phyloP scores from a whole-genome alignment of 73 alveolate genomes.

The Paramecium bursaria region DNA sequence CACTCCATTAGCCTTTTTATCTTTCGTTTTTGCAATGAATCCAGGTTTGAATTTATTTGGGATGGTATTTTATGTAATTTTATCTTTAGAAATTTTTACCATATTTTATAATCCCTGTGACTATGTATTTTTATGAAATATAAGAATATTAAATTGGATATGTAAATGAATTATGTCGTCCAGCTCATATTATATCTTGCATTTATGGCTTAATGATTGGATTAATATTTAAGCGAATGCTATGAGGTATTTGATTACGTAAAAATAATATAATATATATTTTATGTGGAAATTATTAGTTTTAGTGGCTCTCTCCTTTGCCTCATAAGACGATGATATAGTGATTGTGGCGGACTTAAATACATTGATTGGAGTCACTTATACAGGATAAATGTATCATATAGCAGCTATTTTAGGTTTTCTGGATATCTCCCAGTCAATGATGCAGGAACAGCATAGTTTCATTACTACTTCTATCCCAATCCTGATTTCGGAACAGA shows the following conservation, averaged over 20 bases:
- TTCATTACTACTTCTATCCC: constrained; percentile 27
- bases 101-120: constrained; percentile 57
- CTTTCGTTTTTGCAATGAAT: constrained; percentile 37
- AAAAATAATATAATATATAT: too few species aligned
- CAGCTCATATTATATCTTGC: constrained; percentile 60
- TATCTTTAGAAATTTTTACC: constrained; percentile 50
- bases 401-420: neutral
- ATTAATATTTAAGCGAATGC: constrained; percentile 60
- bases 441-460: neutral
- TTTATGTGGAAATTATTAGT: too few species aligned
- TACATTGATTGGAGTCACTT: too few species aligned
- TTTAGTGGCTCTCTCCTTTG: too few species aligned
- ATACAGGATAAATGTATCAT: too few species aligned
- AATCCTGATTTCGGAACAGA: neutral
- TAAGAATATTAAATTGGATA: constrained; percentile 64
- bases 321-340: too few species aligned
- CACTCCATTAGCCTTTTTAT: constrained; percentile 64
- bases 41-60: constrained; percentile 51
- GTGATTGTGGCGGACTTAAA: too few species aligned
- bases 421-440: constrained; percentile 11
- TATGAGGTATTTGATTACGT: too few species aligned
- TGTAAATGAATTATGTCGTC: constrained; percentile 69
- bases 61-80: neutral
- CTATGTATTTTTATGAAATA: constrained; percentile 55
- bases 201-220: constrained; percentile 65